phyloP scores from a whole-genome alignment of 192 early-diverging fungal genomes.

The Pecoramyces ruminantium region DNA sequence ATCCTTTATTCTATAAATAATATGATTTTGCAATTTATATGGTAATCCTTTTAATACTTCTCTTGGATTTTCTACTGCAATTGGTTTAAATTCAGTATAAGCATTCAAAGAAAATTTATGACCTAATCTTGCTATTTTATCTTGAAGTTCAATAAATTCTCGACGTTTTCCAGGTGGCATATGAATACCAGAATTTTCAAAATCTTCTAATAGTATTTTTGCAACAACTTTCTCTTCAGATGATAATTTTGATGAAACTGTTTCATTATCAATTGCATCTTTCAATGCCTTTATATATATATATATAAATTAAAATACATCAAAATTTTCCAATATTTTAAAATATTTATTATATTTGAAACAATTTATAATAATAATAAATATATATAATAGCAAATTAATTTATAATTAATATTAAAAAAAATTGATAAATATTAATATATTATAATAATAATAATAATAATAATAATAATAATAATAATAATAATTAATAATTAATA shows the following conservation, averaged over 20 bases:
- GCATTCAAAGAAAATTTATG: conserved; percentile 42
- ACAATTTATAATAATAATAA: too few relatives aligned
- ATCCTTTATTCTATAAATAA: neutral
- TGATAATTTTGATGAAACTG: conserved; percentile 30
- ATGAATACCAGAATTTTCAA: conserved; percentile 90
- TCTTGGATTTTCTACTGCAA: conserved; percentile 11
- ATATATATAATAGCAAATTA: too few relatives aligned
- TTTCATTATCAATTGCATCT: conserved; percentile 36
- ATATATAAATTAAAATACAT: too few relatives aligned
- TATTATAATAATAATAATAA: too few relatives aligned
- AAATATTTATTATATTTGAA: too few relatives aligned
- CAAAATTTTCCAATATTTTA: too few relatives aligned
- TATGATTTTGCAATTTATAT: neutral
- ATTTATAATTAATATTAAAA: too few relatives aligned
- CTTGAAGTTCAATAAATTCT: conserved; percentile 66
- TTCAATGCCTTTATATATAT: conserved; percentile 40
- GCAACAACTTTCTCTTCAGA: conserved; percentile 61
- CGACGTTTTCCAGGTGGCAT: conserved; percentile 42
- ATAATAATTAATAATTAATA: too few relatives aligned
- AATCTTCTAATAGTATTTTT: conserved; percentile 67
- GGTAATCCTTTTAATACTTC: conserved; percentile 13
- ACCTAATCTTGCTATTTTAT: conserved; percentile 59
- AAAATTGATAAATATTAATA: too few relatives aligned
- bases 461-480: too few relatives aligned
- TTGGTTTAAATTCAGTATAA: conserved; percentile 1